Conservation (phyloP, 2,329 filamentous ascomycete species). For the Cladosporium austrohemisphaericum region DNA sequence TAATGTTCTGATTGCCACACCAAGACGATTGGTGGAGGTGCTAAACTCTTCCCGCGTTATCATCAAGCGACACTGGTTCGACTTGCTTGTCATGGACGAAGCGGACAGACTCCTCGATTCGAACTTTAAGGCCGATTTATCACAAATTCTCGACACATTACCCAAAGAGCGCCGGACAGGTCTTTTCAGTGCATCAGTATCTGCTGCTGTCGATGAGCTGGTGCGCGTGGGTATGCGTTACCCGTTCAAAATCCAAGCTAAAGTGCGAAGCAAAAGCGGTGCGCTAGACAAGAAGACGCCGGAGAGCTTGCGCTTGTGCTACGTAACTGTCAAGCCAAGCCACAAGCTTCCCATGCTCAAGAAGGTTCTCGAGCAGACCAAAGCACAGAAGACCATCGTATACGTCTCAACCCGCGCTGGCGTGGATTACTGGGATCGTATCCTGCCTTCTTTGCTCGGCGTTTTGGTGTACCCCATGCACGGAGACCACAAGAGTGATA, state of each 20-base stretch:
- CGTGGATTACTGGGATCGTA: conserved; percentile 87
- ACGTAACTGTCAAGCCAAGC: conserved; percentile 68
- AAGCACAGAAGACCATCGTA: conserved; percentile 78
- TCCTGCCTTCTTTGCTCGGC: conserved; percentile 68
- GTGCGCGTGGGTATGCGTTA: conserved; percentile 89
- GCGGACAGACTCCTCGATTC: conserved; percentile 89
- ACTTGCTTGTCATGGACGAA: conserved; percentile 89
- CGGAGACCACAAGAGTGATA: conserved; percentile 84
- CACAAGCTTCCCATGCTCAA: conserved; percentile 75
- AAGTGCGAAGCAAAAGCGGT: conserved; percentile 74
- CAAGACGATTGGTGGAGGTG: conserved; percentile 83
- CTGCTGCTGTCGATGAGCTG: conserved; percentile 88
- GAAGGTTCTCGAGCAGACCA: conserved; percentile 59
- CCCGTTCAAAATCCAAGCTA: conserved; percentile 90
- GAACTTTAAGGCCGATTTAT: conserved; percentile 87
- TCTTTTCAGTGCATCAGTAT: conserved; percentile 92
- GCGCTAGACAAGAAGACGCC: conserved; percentile 83
- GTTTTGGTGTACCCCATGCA: conserved; percentile 78
- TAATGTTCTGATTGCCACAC: conserved; percentile 86
- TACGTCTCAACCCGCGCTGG: conserved; percentile 92
- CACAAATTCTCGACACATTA: conserved; percentile 75
- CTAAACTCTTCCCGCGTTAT: conserved; percentile 64
- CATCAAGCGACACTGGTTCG: conserved; percentile 55
- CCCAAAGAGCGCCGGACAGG: conserved; percentile 93
- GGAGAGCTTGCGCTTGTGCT: conserved; percentile 87